These are phyloP conservation scores for Saccharomyces hybrid DNA, from an alignment of 1,139 yeast genomes.

Conservation along the genomic window DNA sequence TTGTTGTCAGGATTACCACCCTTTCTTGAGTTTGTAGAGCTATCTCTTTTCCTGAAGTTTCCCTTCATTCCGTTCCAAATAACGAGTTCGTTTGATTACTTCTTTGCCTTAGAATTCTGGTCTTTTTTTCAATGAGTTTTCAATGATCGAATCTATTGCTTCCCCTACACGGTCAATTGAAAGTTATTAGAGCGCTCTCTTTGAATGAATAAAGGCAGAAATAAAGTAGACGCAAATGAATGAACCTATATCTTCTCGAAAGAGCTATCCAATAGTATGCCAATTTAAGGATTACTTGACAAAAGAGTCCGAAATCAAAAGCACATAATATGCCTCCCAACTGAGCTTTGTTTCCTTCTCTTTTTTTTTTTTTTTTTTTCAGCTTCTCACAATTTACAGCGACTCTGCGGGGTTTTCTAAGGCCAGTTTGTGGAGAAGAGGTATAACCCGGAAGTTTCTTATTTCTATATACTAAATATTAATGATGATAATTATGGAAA, in stretches of 20 bases:
- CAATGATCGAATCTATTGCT: background rate
- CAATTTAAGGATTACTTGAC: background rate
- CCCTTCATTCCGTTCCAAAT: conserved; percentile 12
- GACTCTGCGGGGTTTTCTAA: background rate
- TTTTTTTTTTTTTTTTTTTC: background rate
- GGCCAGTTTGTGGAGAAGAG: background rate
- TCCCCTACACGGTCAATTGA: background rate
- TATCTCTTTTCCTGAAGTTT: conserved; percentile 9
- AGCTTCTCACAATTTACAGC: background rate
- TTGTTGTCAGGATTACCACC: background rate
- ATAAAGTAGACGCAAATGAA: background rate
- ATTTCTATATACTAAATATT: background rate
- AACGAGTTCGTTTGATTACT: background rate
- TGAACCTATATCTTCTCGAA: background rate
- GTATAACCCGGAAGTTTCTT: background rate
- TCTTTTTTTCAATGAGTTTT: background rate
- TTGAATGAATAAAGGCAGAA: background rate
- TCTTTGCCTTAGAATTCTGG: too few species aligned
- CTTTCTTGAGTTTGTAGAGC: background rate
- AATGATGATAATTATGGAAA: background rate
- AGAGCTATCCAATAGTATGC: background rate
- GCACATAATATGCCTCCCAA: background rate
- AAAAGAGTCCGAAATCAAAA: background rate
- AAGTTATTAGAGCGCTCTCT: background rate
- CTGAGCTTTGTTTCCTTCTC: background rate